These are phyloP conservation scores for Amanita inopinata DNA, from an alignment of 768 basidiomycete species.

Conservation along the genomic window DNA sequence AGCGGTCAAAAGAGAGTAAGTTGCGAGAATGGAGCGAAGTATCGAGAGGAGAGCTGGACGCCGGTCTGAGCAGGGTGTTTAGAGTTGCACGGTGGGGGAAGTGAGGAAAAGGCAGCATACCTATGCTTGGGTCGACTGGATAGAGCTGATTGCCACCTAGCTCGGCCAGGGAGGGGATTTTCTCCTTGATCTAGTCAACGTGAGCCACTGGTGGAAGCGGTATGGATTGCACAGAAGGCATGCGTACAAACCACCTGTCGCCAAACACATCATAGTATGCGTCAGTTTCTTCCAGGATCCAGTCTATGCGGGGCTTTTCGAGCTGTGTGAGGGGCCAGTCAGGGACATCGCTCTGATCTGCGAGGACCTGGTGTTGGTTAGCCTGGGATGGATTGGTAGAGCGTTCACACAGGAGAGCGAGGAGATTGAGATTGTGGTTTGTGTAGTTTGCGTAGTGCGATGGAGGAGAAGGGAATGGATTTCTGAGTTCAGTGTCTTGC, in stretches of 20 bases:
- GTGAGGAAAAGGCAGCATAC: constrained; percentile 23
- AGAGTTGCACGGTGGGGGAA: no score
- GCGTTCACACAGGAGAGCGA: constrained; percentile 52
- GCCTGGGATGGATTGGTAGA: constrained; percentile 30
- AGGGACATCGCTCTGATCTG: constrained; percentile 66
- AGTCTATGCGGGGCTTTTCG: constrained; percentile 82
- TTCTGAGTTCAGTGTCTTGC: constrained; percentile 68
- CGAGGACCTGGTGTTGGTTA: constrained; percentile 53
- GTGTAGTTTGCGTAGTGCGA: constrained; percentile 78
- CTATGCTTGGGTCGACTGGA: constrained; percentile 58
- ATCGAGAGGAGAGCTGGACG: constrained; percentile 65
- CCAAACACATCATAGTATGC: constrained; percentile 73
- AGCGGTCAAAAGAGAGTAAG: constrained; percentile 66
- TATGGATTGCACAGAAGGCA: constrained; percentile 10
- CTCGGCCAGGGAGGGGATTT: constrained; percentile 73
- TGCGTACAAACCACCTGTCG: constrained; percentile 82
- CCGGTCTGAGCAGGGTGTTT: constrained; percentile 41
- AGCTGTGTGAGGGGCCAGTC: constrained; percentile 69
- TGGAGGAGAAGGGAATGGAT: constrained; percentile 86
- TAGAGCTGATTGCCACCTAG: constrained; percentile 76
- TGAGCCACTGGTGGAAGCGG: constrained; percentile 7
- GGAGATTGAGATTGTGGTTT: constrained; percentile 58
- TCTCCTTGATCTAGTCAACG: constrained; percentile 61
- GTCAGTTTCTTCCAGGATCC: constrained; percentile 78
- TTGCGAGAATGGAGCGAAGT: constrained; percentile 67